Base-by-base conservation (phyloP, 2,329 filamentous ascomycete species). In the Aureobasidium sp. region DNA sequence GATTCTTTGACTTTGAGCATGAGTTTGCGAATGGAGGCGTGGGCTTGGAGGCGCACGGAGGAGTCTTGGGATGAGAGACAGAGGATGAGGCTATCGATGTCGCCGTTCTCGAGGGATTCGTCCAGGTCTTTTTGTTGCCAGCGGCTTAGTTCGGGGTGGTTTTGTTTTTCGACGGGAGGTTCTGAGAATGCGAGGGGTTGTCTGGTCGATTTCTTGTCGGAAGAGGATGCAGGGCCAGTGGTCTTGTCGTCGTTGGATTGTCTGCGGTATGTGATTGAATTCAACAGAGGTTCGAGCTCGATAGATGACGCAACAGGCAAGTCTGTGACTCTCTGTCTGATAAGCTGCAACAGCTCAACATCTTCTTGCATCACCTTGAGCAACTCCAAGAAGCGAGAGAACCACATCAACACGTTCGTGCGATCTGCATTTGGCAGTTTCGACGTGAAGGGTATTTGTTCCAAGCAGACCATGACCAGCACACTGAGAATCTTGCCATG, bases 101-200 rank as follows among this genome's bases (percentile, higher is more conserved):
- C 83, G 7, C 88, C 89, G 65, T 94, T 89, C 67, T 94, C 90
- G 9, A 95, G 78, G 1, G 91, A 83, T 68, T 92, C 86, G 47
- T 92, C 88, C 0, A 90, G 78, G 36, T 90, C 87, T 70, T 95
- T 93, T 65, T 84, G 82, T 45, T 83, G 80, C 91, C 90, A 96
- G 69, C 77, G 77, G 63, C 78, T 76, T 13, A 86, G 73, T 21
- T 77, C 77, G 3, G 72, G 70, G 50, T 79, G 78, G 50, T 76
- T 76, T 42, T 76, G 68, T 11, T 76, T 72, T 63, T 80, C 78
- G 30, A 64, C 50, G 1, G 76, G 74, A 9, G 76, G 75, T 5
- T 70, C 61, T 42, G 71, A 68, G n/a, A 78, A 72, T 9, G 63
- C 42, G 48, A 64, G 21, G 7, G 54, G 37, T 30, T 49, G 61